Base-by-base conservation (phyloP, 345 rosid species). In the Linum trigynum region DNA sequence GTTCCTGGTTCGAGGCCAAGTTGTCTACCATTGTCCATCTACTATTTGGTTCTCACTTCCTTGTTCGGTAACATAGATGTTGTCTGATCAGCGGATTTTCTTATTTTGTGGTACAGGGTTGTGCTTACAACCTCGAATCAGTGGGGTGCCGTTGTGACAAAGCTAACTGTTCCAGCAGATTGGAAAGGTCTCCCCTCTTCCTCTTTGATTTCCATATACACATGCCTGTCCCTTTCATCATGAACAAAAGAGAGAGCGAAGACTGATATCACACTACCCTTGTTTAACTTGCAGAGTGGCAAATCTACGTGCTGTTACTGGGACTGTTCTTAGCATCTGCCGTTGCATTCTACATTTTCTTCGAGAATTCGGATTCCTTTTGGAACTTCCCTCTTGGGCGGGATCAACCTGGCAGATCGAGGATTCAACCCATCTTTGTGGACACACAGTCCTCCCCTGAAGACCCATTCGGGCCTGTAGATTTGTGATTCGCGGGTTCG, bases 241-340 rank as follows among this genome's bases (percentile, higher is more conserved):
- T 48, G 53, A 15, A 48, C 53, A 48, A 48, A 48, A 0, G 9
- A 7, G 53, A 43, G 50, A 48, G 53, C 53, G 8, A 48, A n/a
- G 15, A 10, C 74, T 62, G 67, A 66, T 3, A 48, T 48, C 6
- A 41, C 9, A 8, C 12, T 70, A 36, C 53, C 10, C 10, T 36
- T 32, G 17, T 55, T 42, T 42, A 12, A 4, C 59, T 14, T 74
- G 85, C 90, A 90, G 99, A 85, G 71, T 94, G 99, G 99, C 99
- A 94, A 79, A 91, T 94, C 3, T 94, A 94, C 62, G 68, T 84
- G 60, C 51, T 94, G 71, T 75, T 94, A 55, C 42, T 84, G 55
- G 92, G 90, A 67, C 75, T 94, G 74, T 94, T 94, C 72, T 59
- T 90, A 83, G 96, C 86, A 14, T 94, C 99, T 37, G 86, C 87